phyloP scores from a whole-genome alignment of 495 filamentous ascomycete genomes.

The Penicillium macrosclerotiorum region DNA sequence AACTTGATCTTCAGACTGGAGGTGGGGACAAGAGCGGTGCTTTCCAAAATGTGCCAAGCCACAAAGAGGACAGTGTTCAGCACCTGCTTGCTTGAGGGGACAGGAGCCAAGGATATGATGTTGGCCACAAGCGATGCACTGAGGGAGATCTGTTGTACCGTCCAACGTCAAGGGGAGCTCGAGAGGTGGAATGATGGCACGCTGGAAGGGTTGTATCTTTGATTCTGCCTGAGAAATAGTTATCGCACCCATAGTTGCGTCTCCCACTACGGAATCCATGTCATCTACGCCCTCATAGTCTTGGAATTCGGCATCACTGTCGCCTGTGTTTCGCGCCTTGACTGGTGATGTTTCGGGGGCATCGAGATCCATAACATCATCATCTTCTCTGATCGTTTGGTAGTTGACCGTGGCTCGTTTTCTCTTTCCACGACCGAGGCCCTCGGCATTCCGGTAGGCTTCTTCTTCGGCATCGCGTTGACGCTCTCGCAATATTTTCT shows the following conservation, averaged over 20 bases:
- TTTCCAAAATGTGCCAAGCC: slow-evolving; percentile 63
- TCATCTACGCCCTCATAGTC: slow-evolving; percentile 17
- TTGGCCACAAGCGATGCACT: slow-evolving; percentile 55
- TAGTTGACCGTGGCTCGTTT: slow-evolving; percentile 49
- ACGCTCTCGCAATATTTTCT: slow-evolving; percentile 78
- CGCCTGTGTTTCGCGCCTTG: slow-evolving; percentile 24
- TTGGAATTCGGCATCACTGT: slow-evolving; percentile 39
- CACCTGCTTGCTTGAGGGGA: slow-evolving; percentile 57
- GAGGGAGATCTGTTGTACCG: slow-evolving; percentile 34
- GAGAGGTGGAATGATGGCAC: slow-evolving; percentile 28
- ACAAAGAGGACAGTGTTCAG: slow-evolving; percentile 65
- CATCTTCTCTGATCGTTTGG: slow-evolving; percentile 9
- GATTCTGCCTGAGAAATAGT: slow-evolving; percentile 3
- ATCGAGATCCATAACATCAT: slow-evolving; percentile 14
- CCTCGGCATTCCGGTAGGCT: slow-evolving; percentile 58
- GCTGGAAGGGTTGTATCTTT: slow-evolving; percentile 34
- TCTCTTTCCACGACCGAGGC: slow-evolving; percentile 80
- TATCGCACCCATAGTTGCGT: slow-evolving; percentile 5
- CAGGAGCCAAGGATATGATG: slow-evolving; percentile 57
- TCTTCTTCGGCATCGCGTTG: slow-evolving; percentile 73
- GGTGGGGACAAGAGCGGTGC: slow-evolving; percentile 57
- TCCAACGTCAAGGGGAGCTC: slow-evolving; percentile 34
- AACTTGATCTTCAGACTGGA: slow-evolving; percentile 56
- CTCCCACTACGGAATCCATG: slow-evolving; percentile 26
- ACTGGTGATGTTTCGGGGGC: slow-evolving; percentile 17